Conservation (phyloP, 2,329 filamentous ascomycete species). For the Aspergillus sojae region DNA sequence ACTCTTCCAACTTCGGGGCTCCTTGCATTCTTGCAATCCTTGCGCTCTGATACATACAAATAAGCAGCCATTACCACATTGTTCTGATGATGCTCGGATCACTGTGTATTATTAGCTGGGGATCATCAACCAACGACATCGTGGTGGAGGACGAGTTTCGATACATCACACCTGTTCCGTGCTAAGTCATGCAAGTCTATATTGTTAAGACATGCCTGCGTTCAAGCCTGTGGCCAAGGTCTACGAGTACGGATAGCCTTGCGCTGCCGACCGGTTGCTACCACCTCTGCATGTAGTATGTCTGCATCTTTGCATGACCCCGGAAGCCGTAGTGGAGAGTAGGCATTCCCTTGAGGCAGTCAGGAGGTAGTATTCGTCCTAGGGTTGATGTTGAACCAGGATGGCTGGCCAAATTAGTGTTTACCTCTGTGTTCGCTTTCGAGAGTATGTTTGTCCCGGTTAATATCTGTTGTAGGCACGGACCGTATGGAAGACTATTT, state of each 20-base stretch:
- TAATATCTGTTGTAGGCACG: not conserved
- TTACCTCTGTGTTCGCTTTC: not conserved
- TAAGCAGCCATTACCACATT: not conserved
- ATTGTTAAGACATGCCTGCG: slow-evolving; percentile 1
- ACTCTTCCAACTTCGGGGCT: slow-evolving; percentile 20
- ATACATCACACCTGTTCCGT: slow-evolving; percentile 10
- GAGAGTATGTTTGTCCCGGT: not conserved
- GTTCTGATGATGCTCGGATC: not conserved
- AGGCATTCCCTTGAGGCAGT: slow-evolving; percentile 3
- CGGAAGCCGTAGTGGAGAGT: not conserved
- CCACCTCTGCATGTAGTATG: not conserved
- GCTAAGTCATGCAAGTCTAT: not conserved
- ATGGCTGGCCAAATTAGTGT: not conserved
- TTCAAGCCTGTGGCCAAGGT: not conserved
- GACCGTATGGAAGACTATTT: not conserved
- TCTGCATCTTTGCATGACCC: not conserved
- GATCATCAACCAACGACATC: not conserved
- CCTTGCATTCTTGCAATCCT: slow-evolving; percentile 31
- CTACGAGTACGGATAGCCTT: not conserved
- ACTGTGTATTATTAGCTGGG: not conserved
- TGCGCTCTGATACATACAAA: slow-evolving; percentile 20
- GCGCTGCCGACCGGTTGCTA: not conserved
- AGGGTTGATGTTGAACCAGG: slow-evolving; percentile 1
- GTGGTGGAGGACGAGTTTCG: not conserved
- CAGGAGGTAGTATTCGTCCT: slow-evolving; percentile 1